Conservation (phyloP, 2,329 filamentous ascomycete species). For the Hymenoscyphus fraxineus region DNA sequence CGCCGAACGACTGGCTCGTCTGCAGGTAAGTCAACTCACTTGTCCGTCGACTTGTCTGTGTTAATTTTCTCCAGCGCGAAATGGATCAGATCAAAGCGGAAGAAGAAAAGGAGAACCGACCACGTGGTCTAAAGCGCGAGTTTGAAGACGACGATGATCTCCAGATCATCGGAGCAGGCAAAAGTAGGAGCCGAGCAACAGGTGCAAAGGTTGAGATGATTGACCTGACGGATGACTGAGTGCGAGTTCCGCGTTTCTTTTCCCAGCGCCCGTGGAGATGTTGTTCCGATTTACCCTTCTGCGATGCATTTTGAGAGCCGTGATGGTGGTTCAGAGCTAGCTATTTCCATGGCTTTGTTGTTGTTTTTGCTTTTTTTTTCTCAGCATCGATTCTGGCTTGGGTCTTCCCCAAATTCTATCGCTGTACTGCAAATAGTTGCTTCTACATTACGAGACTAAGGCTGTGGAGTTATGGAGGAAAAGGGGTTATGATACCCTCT, state of each 20-base stretch:
- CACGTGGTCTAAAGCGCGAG: conserved; percentile 11
- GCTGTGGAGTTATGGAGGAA: too few species aligned
- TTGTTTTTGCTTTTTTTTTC: too few species aligned
- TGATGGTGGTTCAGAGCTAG: too few species aligned
- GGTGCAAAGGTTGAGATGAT: conserved; percentile 16
- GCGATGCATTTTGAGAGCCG: too few species aligned
- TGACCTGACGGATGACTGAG: conserved; percentile 27
- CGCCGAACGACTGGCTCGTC: conserved; percentile 16
- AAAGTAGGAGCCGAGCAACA: conserved; percentile 13
- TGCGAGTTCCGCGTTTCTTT: not conserved
- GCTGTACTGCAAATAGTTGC: too few species aligned
- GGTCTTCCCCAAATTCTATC: too few species aligned
- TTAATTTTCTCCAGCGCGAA: conserved; percentile 18
- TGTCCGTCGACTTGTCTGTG: not conserved
- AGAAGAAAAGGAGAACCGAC: conserved; percentile 6
- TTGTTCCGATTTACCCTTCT: too few species aligned
- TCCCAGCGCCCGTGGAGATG: too few species aligned
- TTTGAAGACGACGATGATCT: not conserved
- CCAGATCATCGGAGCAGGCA: conserved; percentile 16
- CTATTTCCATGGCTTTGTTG: too few species aligned
- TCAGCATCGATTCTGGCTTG: too few species aligned
- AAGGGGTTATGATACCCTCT: too few species aligned
- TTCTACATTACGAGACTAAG: too few species aligned
- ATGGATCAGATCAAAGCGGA: conserved; percentile 24
- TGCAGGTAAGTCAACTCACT: conserved; percentile 20